Percentiles rank a stretch among this genome's conserved stretches.
phyloP scores from a whole-genome alignment of 2,329 filamentous ascomycete genomes.

The Kalaharituber pfeilii region DNA sequence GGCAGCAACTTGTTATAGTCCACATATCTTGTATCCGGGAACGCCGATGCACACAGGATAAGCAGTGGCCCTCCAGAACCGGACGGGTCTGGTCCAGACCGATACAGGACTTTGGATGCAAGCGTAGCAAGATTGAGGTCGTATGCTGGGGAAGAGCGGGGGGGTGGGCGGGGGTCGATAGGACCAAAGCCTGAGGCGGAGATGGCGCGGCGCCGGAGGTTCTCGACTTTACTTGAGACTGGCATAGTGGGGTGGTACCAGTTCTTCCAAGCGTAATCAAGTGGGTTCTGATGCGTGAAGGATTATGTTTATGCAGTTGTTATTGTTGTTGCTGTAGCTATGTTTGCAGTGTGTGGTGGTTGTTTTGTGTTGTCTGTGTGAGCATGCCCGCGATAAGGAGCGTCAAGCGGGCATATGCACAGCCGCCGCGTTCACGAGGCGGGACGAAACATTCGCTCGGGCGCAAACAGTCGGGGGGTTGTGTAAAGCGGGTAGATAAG shows the following conservation, averaged over 20 bases:
- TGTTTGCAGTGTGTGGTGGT: no score
- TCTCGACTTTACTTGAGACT: background rate
- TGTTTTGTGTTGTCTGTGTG: no score
- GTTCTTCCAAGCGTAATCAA: background rate
- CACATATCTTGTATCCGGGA: conserved; percentile 36
- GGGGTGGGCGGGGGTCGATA: conserved; percentile 28
- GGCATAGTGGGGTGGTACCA: background rate
- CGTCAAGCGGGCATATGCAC: no score
- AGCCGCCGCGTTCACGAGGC: no score
- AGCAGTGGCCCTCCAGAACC: conserved; percentile 35
- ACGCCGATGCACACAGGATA: conserved; percentile 39
- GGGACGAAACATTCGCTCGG: no score
- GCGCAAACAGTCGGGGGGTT: no score
- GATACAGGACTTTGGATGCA: conserved; percentile 38
- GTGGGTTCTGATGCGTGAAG: background rate
- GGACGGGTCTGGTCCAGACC: conserved; percentile 33
- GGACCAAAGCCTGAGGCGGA: background rate
- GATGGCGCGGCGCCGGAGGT: conserved; percentile 1
- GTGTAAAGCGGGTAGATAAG: no score
- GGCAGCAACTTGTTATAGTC: conserved; percentile 39
- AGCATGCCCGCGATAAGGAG: no score
- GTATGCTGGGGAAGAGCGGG: conserved; percentile 29
- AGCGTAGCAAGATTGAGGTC: conserved; percentile 32
- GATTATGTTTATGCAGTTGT: background rate
- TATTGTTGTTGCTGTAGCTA: no score